A percentile compares a stretch with the other conserved stretches of the same genome.
Conservation (phyloP, 345 rosid species). For the Crucihimalaya himalaica region DNA sequence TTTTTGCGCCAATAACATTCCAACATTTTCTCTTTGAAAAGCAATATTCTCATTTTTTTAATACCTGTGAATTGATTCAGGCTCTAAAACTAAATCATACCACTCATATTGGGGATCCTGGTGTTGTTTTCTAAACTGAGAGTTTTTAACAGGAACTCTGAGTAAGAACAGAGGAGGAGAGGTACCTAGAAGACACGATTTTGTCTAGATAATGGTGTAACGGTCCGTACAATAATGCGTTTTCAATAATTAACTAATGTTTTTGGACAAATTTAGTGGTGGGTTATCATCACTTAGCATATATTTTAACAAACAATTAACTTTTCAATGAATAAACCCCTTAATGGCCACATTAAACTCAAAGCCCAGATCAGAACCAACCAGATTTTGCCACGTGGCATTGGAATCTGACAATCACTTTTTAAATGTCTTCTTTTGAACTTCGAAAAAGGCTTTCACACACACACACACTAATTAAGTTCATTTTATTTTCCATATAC, state of each 20-base stretch:
- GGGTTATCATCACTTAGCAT: conserved; percentile 37
- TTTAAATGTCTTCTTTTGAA: conserved; percentile 20
- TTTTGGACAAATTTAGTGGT: conserved; percentile 34
- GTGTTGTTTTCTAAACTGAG: not conserved
- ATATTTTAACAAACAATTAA: conserved; percentile 18
- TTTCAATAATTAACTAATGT: conserved; percentile 24
- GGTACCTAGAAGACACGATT: conserved; percentile 13
- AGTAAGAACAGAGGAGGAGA: not conserved
- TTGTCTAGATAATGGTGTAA: conserved; percentile 34
- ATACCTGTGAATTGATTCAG: not conserved
- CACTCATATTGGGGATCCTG: not conserved
- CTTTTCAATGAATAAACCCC: conserved; percentile 31
- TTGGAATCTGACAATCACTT: not conserved
- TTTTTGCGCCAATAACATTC: not conserved
- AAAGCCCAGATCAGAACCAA: conserved; percentile 39
- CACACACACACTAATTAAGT: not conserved
- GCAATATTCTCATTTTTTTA: not conserved
- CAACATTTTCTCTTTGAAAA: not conserved
- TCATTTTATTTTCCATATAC: conserved; percentile 45
- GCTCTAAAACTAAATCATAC: not conserved
- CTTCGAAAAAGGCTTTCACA: conserved; percentile 19
- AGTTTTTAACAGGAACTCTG: not conserved
- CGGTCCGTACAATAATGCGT: conserved; percentile 33
- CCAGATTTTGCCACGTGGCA: conserved; percentile 49
- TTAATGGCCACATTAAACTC: conserved; percentile 51